These are phyloP conservation scores for Cladobotryum mycophilum DNA, from an alignment of 2,329 filamentous ascomycete genomes.

Conservation along the genomic window DNA sequence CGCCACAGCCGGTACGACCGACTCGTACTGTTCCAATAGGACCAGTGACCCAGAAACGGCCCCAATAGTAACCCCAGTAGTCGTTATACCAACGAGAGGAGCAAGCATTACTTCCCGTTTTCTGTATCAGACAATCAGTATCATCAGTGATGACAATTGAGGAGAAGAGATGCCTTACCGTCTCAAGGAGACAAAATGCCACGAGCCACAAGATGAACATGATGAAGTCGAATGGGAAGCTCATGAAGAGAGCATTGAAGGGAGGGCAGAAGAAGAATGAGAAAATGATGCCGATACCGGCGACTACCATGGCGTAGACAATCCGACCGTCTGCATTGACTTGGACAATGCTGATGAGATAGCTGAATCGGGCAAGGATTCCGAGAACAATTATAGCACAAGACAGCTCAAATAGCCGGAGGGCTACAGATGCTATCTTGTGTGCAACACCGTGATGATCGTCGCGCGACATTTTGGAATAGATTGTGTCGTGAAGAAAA, in stretches of 20 bases:
- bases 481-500: too few relatives aligned
- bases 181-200: slow-evolving; percentile 20
- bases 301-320: slow-evolving; percentile 21
- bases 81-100: slow-evolving; percentile 17
- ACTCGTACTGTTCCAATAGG: slow-evolving; percentile 10
- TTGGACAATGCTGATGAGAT: slow-evolving; percentile 10
- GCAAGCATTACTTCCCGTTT: slow-evolving; percentile 12
- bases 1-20: slow-evolving; percentile 13
- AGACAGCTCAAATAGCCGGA: slow-evolving; percentile 15
- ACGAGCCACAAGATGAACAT: slow-evolving; percentile 24
- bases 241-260: slow-evolving; percentile 17
- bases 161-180: slow-evolving; percentile 12
- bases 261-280: slow-evolving; percentile 17
- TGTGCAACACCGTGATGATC: slow-evolving; percentile 12
- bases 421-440: slow-evolving; percentile 16
- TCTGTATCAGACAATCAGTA: slow-evolving; percentile 1
- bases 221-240: slow-evolving; percentile 21
- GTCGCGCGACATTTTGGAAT: too few relatives aligned
- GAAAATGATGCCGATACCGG: slow-evolving; percentile 23
- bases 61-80: slow-evolving; percentile 25
- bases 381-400: slow-evolving; percentile 20
- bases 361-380: slow-evolving; percentile 18
- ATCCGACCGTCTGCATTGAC: slow-evolving; percentile 14
- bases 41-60: slow-evolving; percentile 12
- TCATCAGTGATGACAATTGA: not conserved